phyloP scores from a whole-genome alignment of 352 stramenopile species.

The Phytophthora podocarpi region DNA sequence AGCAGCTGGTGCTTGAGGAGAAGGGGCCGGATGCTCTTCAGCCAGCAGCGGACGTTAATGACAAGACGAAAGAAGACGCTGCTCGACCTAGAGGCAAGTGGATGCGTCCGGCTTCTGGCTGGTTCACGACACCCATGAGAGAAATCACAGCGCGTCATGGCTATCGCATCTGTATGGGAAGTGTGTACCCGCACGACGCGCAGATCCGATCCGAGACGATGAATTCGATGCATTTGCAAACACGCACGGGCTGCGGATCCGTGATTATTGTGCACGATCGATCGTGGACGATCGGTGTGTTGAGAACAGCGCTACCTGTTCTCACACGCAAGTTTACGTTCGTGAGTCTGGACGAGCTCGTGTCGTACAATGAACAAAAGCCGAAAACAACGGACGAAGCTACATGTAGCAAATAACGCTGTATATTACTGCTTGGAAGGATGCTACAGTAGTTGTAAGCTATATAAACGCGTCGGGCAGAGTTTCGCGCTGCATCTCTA shows the following conservation, averaged over 20 bases:
- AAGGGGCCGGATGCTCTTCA: not conserved
- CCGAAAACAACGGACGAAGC: constrained; percentile 22
- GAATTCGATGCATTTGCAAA: constrained; percentile 65
- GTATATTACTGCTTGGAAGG: not conserved
- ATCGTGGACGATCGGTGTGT: constrained; percentile 77
- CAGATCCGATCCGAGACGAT: constrained; percentile 77
- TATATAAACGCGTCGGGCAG: constrained; percentile 29
- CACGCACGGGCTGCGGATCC: constrained; percentile 64
- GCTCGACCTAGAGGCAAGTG: constrained; percentile 42
- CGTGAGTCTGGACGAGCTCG: constrained; percentile 72
- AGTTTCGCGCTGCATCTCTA: constrained; percentile 2
- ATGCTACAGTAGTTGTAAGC: not conserved
- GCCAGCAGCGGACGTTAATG: not conserved
- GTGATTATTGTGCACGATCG: constrained; percentile 89
- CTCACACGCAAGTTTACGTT: constrained; percentile 64
- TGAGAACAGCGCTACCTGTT: constrained; percentile 58
- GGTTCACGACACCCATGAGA: constrained; percentile 85
- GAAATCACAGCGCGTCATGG: constrained; percentile 71
- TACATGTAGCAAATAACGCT: not conserved
- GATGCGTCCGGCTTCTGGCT: constrained; percentile 82
- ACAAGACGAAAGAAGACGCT: not conserved
- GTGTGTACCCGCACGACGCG: constrained; percentile 87
- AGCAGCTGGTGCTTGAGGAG: constrained; percentile 33
- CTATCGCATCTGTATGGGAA: constrained; percentile 88
- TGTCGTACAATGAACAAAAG: constrained; percentile 26